Base-by-base conservation (phyloP, 441 rosid genomes). In the Erodium moschatum region DNA sequence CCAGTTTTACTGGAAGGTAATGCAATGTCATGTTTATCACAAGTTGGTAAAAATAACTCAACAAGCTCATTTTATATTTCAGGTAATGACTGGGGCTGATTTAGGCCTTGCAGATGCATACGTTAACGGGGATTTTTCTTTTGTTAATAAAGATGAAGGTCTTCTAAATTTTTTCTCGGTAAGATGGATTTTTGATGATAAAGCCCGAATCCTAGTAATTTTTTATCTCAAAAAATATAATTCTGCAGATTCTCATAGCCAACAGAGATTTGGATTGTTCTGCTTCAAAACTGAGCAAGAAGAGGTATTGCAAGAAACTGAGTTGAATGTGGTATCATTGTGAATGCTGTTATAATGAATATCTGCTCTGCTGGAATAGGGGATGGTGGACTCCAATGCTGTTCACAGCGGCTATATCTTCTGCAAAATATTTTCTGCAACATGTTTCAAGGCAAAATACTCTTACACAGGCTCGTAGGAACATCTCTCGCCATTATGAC, bases 351-450 rank as follows among this genome's bases (percentile, higher is more conserved):
- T 64, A 38, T 15, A 5, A 11, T 18, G 4, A 5, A 60, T 68
- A 42, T 7, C 0, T 40, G 31, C 70, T 63, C 24, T 4, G n/a
- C 42, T 54, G 27, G 27, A 24, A 24, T 24, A 91, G 97, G 84
- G 97, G 99, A 11, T 89, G 97, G 97, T 91, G 97, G 97, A 89
- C 91, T 0, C 99, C 97, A 4, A 46, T 87, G 83, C 71, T 94
- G 29, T 67, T 89, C 33, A 86, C 97, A 13, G 91, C 97, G 6
- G 75, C 86, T 71, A 67, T 88, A 64, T 76, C 91, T 61, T 91
- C 96, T 13, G 89, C 88, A 44, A 91, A 81, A 71, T 79, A 88
- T 67, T 94, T 94, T 76, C 73, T 83, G 21, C 84, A 72, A 75
- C 96, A 91, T 77, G 77, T 84, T 38, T 80, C 81, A 3, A 82